A percentile compares a stretch with the other conserved stretches of the same genome.
phyloP scores from a whole-genome alignment of 306 rosid species.

The Comarum palustre region DNA sequence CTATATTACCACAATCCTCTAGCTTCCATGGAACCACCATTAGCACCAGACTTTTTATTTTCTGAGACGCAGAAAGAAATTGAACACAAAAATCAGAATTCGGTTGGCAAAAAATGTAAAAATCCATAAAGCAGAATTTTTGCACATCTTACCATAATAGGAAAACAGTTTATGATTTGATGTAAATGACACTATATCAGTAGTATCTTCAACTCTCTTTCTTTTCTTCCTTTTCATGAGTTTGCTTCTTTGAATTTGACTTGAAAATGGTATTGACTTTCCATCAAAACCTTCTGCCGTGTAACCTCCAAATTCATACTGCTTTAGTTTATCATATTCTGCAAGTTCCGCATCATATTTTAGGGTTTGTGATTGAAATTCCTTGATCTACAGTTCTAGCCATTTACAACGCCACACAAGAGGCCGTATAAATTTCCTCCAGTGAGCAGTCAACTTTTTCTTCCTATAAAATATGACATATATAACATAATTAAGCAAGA shows the following conservation, averaged over 20 bases:
- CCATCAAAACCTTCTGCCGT: constrained; percentile 38
- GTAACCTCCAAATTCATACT: constrained; percentile 32
- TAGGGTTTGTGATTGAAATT: constrained; percentile 51
- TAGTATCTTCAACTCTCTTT: constrained; percentile 54
- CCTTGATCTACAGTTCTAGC: constrained; percentile 59
- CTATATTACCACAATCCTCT: constrained; percentile 52
- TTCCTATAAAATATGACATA: constrained; percentile 39
- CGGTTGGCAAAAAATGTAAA: constrained; percentile 5
- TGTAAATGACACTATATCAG: constrained; percentile 47
- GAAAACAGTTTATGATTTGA: constrained; percentile 62
- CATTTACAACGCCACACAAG: constrained; percentile 75
- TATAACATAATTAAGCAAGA: background rate
- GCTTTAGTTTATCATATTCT: constrained; percentile 37
- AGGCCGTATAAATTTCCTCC: constrained; percentile 68
- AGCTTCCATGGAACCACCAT: constrained; percentile 40
- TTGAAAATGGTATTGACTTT: constrained; percentile 48
- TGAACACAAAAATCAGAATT: constrained; percentile 16
- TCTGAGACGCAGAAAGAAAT: constrained; percentile 35
- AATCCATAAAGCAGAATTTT: constrained; percentile 9
- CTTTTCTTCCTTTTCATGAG: constrained; percentile 69
- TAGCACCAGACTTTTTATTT: constrained; percentile 51
- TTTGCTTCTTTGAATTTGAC: constrained; percentile 38
- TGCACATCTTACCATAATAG: constrained; percentile 46
- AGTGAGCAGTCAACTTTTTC: constrained; percentile 58
- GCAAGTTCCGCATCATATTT: constrained; percentile 61